phyloP scores from a whole-genome alignment of 208 protist species.

The Crithidia brevicula region DNA sequence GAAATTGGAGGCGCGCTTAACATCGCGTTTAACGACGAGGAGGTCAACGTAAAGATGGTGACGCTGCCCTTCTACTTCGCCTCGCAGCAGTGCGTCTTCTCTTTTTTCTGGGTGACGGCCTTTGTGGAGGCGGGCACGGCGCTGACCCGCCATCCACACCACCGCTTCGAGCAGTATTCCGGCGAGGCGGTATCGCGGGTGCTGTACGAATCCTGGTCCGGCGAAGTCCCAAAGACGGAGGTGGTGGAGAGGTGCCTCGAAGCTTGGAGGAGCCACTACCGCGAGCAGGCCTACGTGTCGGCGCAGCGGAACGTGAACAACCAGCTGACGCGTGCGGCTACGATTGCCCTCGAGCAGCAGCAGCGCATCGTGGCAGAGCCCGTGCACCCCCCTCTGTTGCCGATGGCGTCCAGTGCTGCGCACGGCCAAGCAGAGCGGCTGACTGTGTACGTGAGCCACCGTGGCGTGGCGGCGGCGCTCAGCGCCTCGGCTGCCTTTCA shows the following conservation, averaged over 20 bases:
- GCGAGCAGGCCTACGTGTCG: slow-evolving; percentile 31
- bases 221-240: slow-evolving; percentile 14
- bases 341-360: slow-evolving; percentile 4
- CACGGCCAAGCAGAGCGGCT: not conserved
- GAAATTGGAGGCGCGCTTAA: slow-evolving; percentile 60
- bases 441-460: slow-evolving; percentile 26
- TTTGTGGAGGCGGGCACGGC: slow-evolving; percentile 44
- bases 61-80: slow-evolving; percentile 57
- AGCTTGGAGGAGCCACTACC: slow-evolving; percentile 25
- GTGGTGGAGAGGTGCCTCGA: slow-evolving; percentile 33
- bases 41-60: slow-evolving; percentile 46
- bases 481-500: slow-evolving; percentile 8
- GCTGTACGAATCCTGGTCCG: slow-evolving; percentile 33
- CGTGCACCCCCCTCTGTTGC: slow-evolving; percentile 5
- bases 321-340: slow-evolving; percentile 11
- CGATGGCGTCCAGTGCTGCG: not conserved
- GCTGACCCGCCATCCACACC: slow-evolving; percentile 24
- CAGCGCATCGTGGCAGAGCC: slow-evolving; percentile 1
- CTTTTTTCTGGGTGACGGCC: slow-evolving; percentile 53
- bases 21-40: slow-evolving; percentile 24
- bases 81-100: slow-evolving; percentile 45
- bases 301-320: slow-evolving; percentile 16
- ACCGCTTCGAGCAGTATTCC: slow-evolving; percentile 33
- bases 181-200: slow-evolving; percentile 32
- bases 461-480: slow-evolving; percentile 18